Percentiles rank a stretch among this genome's conserved stretches.
Conservation (phyloP, 2,329 filamentous ascomycete species). For the Cytospora mali region DNA sequence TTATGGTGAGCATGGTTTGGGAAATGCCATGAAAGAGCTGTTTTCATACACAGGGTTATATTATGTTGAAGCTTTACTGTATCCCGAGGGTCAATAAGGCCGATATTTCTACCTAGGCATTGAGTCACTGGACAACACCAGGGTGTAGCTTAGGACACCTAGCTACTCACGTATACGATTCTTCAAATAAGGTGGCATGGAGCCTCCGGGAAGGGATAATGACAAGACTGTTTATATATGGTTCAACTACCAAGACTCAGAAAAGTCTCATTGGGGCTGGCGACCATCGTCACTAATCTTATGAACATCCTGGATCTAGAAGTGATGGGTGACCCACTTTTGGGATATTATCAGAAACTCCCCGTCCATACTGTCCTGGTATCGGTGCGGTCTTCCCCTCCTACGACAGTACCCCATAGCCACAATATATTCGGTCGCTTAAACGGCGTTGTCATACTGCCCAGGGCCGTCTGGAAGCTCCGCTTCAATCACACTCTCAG, state of each 20-base stretch:
- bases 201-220: constrained; percentile 65
- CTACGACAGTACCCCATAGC: too few relatives aligned
- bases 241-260: constrained; percentile 69
- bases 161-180: constrained; percentile 81
- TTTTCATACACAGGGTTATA: constrained; percentile 76
- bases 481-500: background rate
- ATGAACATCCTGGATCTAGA: constrained; percentile 57
- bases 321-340: too few relatives aligned
- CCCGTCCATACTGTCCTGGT: too few relatives aligned
- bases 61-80: constrained; percentile 68
- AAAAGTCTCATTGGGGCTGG: constrained; percentile 59
- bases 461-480: background rate
- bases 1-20: constrained; percentile 47
- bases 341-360: too few relatives aligned
- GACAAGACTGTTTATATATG: constrained; percentile 67
- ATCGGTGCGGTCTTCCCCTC: too few relatives aligned
- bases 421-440: too few relatives aligned
- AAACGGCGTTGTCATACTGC: background rate
- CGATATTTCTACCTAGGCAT: constrained; percentile 66
- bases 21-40: constrained; percentile 72
- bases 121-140: constrained; percentile 57
- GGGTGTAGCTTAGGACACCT: constrained; percentile 61
- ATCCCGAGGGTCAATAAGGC: constrained; percentile 64
- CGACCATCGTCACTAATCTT: constrained; percentile 71
- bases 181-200: constrained; percentile 70